These are phyloP conservation scores for Candida morakotiae DNA, from an alignment of 805 yeast species.

Conservation along the genomic window DNA sequence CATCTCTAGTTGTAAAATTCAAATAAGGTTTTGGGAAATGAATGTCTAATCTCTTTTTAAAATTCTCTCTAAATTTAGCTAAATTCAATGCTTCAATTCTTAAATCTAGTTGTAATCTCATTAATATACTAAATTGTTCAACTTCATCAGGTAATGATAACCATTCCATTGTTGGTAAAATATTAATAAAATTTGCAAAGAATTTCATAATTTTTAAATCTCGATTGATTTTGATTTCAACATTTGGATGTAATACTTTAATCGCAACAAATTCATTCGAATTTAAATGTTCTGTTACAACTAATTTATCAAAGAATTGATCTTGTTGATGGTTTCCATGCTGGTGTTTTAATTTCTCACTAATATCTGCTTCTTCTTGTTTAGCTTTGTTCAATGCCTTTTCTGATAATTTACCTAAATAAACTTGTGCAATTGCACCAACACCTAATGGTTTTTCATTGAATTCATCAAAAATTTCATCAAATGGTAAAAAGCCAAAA, in stretches of 20 bases:
- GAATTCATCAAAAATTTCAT: conserved; percentile 79
- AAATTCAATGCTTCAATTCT: conserved; percentile 86
- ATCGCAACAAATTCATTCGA: conserved; percentile 71
- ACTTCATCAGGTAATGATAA: conserved; percentile 92
- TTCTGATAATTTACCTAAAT: conserved; percentile 60
- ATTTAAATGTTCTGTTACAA: conserved; percentile 31
- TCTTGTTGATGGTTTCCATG: conserved; percentile 10
- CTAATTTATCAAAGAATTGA: conserved; percentile 26
- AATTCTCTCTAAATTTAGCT: conserved; percentile 65
- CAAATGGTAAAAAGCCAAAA: conserved; percentile 53
- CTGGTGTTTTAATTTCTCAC: conserved; percentile 5
- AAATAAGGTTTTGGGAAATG: conserved; percentile 78
- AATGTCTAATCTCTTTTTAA: conserved; percentile 52
- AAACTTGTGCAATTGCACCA: conserved; percentile 98
- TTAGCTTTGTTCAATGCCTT: conserved; percentile 37
- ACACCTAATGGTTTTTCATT: conserved; percentile 79
- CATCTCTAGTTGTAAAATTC: conserved; percentile 59
- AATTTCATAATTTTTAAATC: conserved; percentile 82
- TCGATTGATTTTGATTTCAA: conserved; percentile 64
- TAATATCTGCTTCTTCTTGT: conserved; percentile 19
- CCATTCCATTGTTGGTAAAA: conserved; percentile 96
- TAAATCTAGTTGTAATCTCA: conserved; percentile 85
- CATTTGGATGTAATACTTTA: conserved; percentile 89
- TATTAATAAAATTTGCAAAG: conserved; percentile 68
- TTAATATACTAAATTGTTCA: conserved; percentile 76